These are phyloP conservation scores for Oenanthe sinensis DNA, from an alignment of 129 eudicot species.

Conservation along the genomic window DNA sequence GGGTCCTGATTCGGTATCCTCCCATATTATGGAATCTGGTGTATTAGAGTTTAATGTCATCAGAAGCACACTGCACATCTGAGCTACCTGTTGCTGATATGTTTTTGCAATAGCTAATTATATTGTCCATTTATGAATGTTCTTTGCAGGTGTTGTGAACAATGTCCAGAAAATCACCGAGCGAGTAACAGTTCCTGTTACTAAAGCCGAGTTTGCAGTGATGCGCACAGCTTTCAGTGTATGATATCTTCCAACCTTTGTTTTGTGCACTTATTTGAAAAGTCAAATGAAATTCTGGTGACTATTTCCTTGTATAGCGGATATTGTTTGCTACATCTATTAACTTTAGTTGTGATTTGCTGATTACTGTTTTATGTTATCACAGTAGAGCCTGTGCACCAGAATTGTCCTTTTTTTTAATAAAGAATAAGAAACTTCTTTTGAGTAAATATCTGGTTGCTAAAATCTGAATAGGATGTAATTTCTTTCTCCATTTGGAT, in stretches of 20 bases:
- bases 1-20: too few relatives aligned
- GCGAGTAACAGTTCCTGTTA: conserved; percentile 71
- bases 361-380: background rate
- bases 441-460: background rate
- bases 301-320: background rate
- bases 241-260: conserved; percentile 26
- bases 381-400: background rate
- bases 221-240: conserved; percentile 87
- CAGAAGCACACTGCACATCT: background rate
- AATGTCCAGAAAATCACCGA: conserved; percentile 54
- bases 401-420: background rate
- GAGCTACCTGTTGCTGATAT: background rate
- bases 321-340: background rate
- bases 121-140: background rate
- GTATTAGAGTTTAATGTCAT: background rate
- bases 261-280: background rate
- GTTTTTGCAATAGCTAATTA: background rate
- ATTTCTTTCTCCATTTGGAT: background rate
- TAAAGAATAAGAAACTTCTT: background rate
- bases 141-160: conserved; percentile 70
- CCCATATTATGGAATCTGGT: too few relatives aligned
- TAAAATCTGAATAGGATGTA: background rate
- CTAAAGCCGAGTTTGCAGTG: conserved; percentile 86
- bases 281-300: background rate
- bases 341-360: background rate